phyloP scores from a whole-genome alignment of 306 rosid genomes.

The Fragaria iinumae region DNA sequence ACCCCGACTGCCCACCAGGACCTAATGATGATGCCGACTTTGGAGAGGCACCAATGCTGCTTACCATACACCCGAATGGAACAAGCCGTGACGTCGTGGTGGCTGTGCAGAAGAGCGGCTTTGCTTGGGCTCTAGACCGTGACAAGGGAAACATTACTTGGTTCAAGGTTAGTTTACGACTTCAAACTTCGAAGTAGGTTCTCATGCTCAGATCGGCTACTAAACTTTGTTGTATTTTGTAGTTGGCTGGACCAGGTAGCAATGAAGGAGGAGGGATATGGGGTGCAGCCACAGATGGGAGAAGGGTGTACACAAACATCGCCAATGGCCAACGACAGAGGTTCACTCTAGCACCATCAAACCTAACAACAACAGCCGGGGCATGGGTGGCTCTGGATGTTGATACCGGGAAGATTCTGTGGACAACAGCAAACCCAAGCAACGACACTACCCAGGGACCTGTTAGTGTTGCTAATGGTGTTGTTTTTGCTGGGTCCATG shows the following conservation, averaged over 20 bases:
- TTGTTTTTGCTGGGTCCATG: constrained; percentile 39
- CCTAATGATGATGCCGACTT: constrained; percentile 42
- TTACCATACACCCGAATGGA: constrained; percentile 21
- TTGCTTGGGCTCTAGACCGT: constrained; percentile 43
- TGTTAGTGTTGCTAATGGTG: constrained; percentile 29
- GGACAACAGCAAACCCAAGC: constrained; percentile 38
- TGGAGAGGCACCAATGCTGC: constrained; percentile 42
- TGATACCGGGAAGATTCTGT: constrained; percentile 24
- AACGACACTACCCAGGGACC: constrained; percentile 39
- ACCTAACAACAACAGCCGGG: constrained; percentile 26
- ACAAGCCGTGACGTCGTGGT: constrained; percentile 27
- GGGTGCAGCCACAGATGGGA: constrained; percentile 45
- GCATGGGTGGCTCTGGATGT: constrained; percentile 43
- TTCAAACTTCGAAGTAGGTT: no score
- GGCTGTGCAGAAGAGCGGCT: constrained; percentile 45
- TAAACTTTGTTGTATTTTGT: background rate
- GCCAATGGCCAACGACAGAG: constrained; percentile 21
- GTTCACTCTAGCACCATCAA: constrained; percentile 38
- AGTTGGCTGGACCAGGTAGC: constrained; percentile 40
- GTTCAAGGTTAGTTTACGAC: constrained; percentile 28
- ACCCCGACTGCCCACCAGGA: constrained; percentile 47
- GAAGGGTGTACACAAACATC: constrained; percentile 38
- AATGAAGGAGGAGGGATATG: constrained; percentile 40
- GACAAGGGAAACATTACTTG: constrained; percentile 36
- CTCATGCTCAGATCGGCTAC: background rate